Evolutionary conservation across 2,329 filamentous ascomycete genomes (phyloP).

Genomic region (Fusarium nodosum): DNA sequence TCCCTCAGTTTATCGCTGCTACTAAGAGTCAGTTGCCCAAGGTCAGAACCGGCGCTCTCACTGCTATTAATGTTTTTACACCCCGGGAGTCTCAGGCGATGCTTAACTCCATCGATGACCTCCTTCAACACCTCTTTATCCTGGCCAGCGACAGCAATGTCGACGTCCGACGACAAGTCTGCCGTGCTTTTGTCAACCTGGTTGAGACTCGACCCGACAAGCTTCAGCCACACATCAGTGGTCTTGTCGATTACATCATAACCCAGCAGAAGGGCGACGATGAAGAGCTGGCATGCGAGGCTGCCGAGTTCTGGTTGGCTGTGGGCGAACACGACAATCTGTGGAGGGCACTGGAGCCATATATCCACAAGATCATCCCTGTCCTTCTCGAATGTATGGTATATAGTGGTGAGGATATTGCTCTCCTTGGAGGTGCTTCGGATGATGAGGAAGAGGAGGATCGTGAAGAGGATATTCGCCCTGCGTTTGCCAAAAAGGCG

Average conservation of each 20-base stretch:
- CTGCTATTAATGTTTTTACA: slow-evolving; percentile 92
- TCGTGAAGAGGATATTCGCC: slow-evolving; percentile 89
- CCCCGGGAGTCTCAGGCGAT: slow-evolving; percentile 86
- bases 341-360: slow-evolving; percentile 80
- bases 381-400: slow-evolving; percentile 95
- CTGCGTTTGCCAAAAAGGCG: slow-evolving; percentile 83
- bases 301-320: slow-evolving; percentile 97
- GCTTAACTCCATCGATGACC: slow-evolving; percentile 81
- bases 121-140: slow-evolving; percentile 86
- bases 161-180: slow-evolving; percentile 92
- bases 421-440: slow-evolving; percentile 83
- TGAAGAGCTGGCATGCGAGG: slow-evolving; percentile 91
- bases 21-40: slow-evolving; percentile 81
- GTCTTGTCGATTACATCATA: slow-evolving; percentile 93
- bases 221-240: slow-evolving; percentile 87
- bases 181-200: slow-evolving; percentile 90
- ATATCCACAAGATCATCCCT: slow-evolving; percentile 87
- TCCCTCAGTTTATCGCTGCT: slow-evolving; percentile 91
- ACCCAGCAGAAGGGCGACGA: slow-evolving; percentile 89
- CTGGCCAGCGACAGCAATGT: slow-evolving; percentile 81
- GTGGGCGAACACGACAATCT: slow-evolving; percentile 89
- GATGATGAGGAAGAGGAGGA: slow-evolving; percentile 95
- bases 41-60: slow-evolving; percentile 83
- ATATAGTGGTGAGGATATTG: slow-evolving; percentile 93
- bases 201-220: slow-evolving; percentile 93